These are phyloP conservation scores for Psilocybe sp. DNA, from an alignment of 768 basidiomycete species.

Conservation along the genomic window DNA sequence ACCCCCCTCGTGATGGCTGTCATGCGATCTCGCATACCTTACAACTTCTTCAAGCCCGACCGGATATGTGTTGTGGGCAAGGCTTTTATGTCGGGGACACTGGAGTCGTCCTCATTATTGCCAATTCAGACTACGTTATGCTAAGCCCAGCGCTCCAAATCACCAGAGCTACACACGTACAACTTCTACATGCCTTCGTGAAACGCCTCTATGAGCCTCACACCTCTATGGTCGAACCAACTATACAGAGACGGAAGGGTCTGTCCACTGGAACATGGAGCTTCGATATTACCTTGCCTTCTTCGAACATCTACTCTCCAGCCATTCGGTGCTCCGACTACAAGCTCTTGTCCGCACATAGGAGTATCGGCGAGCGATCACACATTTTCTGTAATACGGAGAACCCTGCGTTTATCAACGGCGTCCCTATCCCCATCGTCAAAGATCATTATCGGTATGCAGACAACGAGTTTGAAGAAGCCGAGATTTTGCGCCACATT, in stretches of 20 bases:
- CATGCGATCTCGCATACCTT: background rate
- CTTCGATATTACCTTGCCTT: background rate
- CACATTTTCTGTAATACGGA: constrained; percentile 1
- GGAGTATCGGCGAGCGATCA: background rate
- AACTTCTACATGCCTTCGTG: background rate
- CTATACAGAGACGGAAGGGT: background rate
- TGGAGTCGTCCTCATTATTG: background rate
- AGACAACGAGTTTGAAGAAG: background rate
- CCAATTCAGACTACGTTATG: background rate
- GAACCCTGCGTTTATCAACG: background rate
- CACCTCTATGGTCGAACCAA: background rate
- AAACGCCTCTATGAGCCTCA: background rate
- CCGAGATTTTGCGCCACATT: background rate
- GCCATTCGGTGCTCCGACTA: background rate
- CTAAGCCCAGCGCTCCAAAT: background rate
- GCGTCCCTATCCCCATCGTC: background rate
- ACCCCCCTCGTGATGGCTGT: too few relatives aligned
- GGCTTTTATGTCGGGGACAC: background rate
- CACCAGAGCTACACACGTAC: background rate
- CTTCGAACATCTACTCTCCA: background rate
- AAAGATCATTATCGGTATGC: constrained; percentile 2
- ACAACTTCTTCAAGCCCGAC: background rate
- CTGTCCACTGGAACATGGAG: background rate
- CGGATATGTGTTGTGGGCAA: background rate
- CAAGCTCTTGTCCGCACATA: background rate